Evolutionary conservation across 2,329 filamentous ascomycete genomes (phyloP), one percentile per base, ranked within the genome.

Genomic region (Nannizzia gypsea): DNA sequence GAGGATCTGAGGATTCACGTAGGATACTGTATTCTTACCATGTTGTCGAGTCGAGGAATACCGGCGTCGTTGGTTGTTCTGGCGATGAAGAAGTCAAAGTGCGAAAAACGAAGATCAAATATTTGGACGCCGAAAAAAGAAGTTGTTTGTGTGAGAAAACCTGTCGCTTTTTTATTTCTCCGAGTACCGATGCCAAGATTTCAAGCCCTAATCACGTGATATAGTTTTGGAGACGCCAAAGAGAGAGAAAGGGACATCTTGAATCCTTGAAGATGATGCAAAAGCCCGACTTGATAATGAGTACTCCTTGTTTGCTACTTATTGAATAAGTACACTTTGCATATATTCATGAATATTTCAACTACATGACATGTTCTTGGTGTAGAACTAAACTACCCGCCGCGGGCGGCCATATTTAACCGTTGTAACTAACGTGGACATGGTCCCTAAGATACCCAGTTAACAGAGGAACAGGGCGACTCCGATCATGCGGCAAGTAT

Each of bases 11-110:
- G 48, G 50, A 36, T 54, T 65, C 65, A 66, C 72, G 70, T 73
- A 73, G 75, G 76, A 70, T 74, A 68, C 77, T 67, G 75, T 66
- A 66, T 77, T 78, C 82, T 84, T 83, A 85, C 82, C 82, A 84
- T 84, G 75, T 73, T 78, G 77, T 77, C 77, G 74, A 76, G 77
- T 77, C 77, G 74, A 76, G 38, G 74, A 74, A 76, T 73, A 74
- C 70, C 76, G 78, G 76, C 75, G 76, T 22, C 56, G 56, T 73
- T 73, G 72, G 71, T 72, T 77, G 74, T 69, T 72, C 75, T 74
- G 73, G 72, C 69, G 59, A 62, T 61, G 60, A 66, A 66, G 65
- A 67, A 69, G 64, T 64, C 56, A 63, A 65, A 64, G 63, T 67
- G 64, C 65, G 62, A 64, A 65, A n/a, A 62, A 57, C 59, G 31